Evolutionary conservation across 208 protist genomes (phyloP).

Genomic region (Acanthamoeba lenticulata): DNA sequence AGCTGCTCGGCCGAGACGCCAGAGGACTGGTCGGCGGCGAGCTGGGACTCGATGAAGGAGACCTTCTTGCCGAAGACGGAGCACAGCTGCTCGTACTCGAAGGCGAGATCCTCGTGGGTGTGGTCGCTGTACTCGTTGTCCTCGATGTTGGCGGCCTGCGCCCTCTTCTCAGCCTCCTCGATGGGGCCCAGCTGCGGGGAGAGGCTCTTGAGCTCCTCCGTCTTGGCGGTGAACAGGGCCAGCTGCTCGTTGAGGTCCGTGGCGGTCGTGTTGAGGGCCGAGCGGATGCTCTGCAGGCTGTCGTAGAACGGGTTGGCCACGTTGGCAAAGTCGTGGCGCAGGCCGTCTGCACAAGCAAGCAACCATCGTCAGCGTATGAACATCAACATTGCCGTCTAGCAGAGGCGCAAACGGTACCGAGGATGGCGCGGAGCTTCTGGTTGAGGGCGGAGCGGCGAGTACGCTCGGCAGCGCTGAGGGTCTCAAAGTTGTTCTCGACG

Average conservation of each 20-base stretch:
- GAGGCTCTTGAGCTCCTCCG: slow-evolving; percentile 51
- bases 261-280: neutral
- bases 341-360: neutral
- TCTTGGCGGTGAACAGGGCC: slow-evolving; percentile 1
- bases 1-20: slow-evolving; percentile 79
- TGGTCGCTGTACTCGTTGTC: slow-evolving; percentile 78
- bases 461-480: slow-evolving; percentile 61
- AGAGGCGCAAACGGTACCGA: neutral
- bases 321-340: slow-evolving; percentile 69
- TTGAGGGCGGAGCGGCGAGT: slow-evolving; percentile 64
- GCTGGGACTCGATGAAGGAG: slow-evolving; percentile 73
- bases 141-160: slow-evolving; percentile 69
- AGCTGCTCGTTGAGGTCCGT: slow-evolving; percentile 38
- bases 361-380: neutral
- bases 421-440: slow-evolving; percentile 55
- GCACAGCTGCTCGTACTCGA: slow-evolving; percentile 76
- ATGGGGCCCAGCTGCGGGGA: slow-evolving; percentile 47
- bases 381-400: neutral
- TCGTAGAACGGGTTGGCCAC: slow-evolving; percentile 71
- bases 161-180: slow-evolving; percentile 69
- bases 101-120: slow-evolving; percentile 72
- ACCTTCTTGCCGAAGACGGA: slow-evolving; percentile 75
- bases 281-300: slow-evolving; percentile 1
- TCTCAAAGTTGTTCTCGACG: slow-evolving; percentile 65
- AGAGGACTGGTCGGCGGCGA: slow-evolving; percentile 50